A percentile compares a stretch with the other conserved stretches of the same genome.
phyloP scores from a whole-genome alignment of 352 stramenopile species.

The Thalassiosira oceanica region DNA sequence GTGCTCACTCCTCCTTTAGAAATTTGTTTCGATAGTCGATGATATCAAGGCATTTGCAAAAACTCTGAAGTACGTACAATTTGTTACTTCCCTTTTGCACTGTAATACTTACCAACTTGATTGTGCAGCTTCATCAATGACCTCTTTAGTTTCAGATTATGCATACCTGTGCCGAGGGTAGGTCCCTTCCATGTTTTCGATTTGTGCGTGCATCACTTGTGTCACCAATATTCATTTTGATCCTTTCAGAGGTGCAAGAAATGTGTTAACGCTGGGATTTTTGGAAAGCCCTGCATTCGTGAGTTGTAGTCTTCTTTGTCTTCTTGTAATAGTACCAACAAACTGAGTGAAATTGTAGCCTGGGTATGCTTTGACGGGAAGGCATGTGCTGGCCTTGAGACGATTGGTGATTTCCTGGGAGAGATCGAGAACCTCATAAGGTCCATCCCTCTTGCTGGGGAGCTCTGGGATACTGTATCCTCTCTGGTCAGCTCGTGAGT shows the following conservation, averaged over 20 bases:
- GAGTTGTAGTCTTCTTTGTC: not conserved
- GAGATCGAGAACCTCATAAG: constrained; percentile 2
- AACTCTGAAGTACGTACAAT: too few relatives aligned
- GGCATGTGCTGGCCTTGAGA: constrained; percentile 4
- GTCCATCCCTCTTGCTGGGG: constrained; percentile 6
- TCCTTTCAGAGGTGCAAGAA: constrained; percentile 5
- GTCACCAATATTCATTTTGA: not conserved
- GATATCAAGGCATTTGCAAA: too few relatives aligned
- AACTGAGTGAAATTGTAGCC: not conserved
- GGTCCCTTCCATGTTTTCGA: too few relatives aligned
- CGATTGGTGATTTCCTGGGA: constrained; percentile 1
- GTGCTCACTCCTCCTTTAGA: too few relatives aligned
- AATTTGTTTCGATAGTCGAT: not conserved
- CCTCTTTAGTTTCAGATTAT: not conserved
- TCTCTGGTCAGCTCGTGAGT: not conserved
- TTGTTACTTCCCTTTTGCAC: too few relatives aligned
- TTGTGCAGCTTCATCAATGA: constrained; percentile 2
- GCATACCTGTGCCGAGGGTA: too few relatives aligned
- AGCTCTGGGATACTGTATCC: not conserved
- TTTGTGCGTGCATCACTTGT: too few relatives aligned
- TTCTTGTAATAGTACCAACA: not conserved
- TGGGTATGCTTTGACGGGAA: not conserved
- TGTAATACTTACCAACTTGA: too few relatives aligned
- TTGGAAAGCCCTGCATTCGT: not conserved
- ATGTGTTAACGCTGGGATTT: not conserved